A percentile compares a stretch with the other conserved stretches of the same genome.
phyloP scores from a whole-genome alignment of 164 flowering plant genomes.

The Piper longum region DNA sequence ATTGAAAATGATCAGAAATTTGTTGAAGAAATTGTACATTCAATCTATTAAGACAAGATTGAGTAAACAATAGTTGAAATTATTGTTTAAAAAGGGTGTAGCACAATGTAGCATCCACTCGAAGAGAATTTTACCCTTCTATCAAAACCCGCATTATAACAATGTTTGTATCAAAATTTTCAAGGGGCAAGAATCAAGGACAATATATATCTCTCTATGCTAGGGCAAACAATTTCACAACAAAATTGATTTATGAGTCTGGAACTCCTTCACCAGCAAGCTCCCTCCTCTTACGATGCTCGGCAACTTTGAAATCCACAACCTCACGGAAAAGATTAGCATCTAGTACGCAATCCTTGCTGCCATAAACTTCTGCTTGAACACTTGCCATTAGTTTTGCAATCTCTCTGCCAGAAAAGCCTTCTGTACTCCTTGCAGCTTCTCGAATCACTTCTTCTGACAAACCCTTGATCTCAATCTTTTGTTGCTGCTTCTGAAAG shows the following conservation, averaged over 20 bases:
- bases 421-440: slow-evolving; percentile 78
- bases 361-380: slow-evolving; percentile 94
- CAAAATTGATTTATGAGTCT: not conserved
- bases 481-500: slow-evolving; percentile 42
- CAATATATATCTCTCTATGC: not conserved
- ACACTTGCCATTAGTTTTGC: slow-evolving; percentile 94
- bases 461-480: slow-evolving; percentile 71
- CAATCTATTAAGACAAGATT: no score
- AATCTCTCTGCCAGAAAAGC: slow-evolving; percentile 94
- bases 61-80: no score
- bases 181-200: not conserved
- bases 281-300: slow-evolving; percentile 78
- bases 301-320: slow-evolving; percentile 91
- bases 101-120: no score
- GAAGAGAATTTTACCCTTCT: no score
- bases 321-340: slow-evolving; percentile 74
- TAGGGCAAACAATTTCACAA: not conserved
- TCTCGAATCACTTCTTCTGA: slow-evolving; percentile 63
- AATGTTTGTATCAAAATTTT: no score
- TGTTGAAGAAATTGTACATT: no score
- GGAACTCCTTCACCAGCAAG: slow-evolving; percentile 31
- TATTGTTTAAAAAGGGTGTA: no score
- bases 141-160: not conserved
- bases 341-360: slow-evolving; percentile 66
- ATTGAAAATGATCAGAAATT: no score